Percentiles rank a stretch among this genome's conserved stretches.
Conservation (phyloP, 495 filamentous ascomycete species). For the Diplogelasinospora grovesii region DNA sequence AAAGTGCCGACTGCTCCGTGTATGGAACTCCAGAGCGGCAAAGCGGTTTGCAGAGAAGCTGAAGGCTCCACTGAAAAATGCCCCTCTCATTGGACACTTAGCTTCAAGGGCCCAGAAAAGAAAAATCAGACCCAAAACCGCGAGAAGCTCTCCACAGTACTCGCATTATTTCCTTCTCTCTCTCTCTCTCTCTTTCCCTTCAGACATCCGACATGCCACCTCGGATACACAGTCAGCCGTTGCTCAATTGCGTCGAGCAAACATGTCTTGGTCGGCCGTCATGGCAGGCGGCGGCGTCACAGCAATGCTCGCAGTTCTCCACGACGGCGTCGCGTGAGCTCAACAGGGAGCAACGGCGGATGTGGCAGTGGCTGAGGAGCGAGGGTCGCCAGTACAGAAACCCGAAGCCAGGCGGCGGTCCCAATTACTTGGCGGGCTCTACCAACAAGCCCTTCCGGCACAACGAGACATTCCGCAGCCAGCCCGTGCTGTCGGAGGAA, state of each 20-base stretch:
- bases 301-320: conserved; percentile 15
- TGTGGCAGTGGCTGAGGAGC: conserved; percentile 12
- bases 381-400: conserved; percentile 1
- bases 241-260: conserved; percentile 17
- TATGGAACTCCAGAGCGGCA: no score
- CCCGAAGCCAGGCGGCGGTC: neutral
- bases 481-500: conserved; percentile 68
- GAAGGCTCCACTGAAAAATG: no score
- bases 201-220: conserved; percentile 25
- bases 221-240: conserved; percentile 20
- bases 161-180: no score
- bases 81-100: no score
- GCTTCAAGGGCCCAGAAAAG: no score
- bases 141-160: no score
- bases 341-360: conserved; percentile 11
- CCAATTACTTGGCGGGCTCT: conserved; percentile 9
- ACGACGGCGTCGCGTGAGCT: conserved; percentile 14
- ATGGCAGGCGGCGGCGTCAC: neutral
- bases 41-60: no score
- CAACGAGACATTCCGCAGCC: conserved; percentile 64
- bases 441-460: conserved; percentile 58
- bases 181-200: no score
- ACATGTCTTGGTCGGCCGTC: neutral
- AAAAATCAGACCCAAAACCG: no score
- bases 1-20: no score